phyloP scores from a whole-genome alignment of 441 rosid species.

The Breynia disticha region DNA sequence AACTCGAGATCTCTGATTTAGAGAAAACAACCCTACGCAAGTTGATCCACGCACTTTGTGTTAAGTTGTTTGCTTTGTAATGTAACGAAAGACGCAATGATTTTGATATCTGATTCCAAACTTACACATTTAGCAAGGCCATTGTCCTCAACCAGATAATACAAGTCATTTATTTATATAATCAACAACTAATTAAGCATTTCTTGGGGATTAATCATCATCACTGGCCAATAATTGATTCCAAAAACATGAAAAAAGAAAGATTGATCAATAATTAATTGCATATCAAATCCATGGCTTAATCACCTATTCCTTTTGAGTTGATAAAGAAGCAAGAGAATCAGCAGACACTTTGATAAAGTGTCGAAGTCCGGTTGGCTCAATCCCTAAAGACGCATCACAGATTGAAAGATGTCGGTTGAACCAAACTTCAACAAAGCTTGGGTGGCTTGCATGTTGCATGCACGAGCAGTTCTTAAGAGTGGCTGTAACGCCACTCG shows the following conservation, averaged over 20 bases:
- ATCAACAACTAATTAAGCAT: not conserved
- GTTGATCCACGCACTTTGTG: too few relatives aligned
- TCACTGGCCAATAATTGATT: conserved; percentile 11
- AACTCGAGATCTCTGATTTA: too few relatives aligned
- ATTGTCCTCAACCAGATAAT: too few relatives aligned
- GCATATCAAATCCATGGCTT: conserved; percentile 4
- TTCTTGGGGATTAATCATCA: not conserved
- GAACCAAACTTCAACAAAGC: not conserved
- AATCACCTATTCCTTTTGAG: conserved; percentile 1
- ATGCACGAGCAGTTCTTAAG: not conserved
- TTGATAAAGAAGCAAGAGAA: not conserved
- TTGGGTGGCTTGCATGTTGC: conserved; percentile 14
- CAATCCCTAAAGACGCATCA: conserved; percentile 1
- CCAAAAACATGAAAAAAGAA: conserved; percentile 1
- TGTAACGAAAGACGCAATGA: too few relatives aligned
- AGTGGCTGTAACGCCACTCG: too few relatives aligned
- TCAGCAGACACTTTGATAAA: conserved; percentile 3
- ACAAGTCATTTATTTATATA: not conserved
- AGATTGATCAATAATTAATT: not conserved
- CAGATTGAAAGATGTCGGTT: conserved; percentile 5
- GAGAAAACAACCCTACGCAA: too few relatives aligned
- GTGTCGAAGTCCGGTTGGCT: conserved; percentile 4
- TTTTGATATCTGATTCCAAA: too few relatives aligned
- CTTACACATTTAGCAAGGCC: too few relatives aligned
- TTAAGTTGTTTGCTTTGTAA: too few relatives aligned